A percentile compares a stretch with the other conserved stretches of the same genome.
Evolutionary conservation across 345 rosid genomes (phyloP).

Genomic region (Chamaenerion angustifolium): DNA sequence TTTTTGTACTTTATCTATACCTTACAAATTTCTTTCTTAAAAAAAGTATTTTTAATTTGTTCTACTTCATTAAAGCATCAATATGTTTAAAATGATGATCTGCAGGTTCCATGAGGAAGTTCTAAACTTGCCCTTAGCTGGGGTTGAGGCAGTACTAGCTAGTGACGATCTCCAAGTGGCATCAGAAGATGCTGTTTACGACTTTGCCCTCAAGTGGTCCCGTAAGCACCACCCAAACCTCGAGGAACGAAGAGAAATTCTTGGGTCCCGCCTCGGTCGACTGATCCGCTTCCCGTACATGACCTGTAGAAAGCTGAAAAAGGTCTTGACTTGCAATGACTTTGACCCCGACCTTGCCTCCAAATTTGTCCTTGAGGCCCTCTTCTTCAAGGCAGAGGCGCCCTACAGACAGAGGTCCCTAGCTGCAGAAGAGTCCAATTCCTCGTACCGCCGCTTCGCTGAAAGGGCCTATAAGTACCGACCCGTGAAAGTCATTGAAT

Average conservation of each 20-base stretch:
- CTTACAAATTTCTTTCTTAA: too few relatives aligned
- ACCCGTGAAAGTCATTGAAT: conserved; percentile 66
- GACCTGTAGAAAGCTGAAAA: conserved; percentile 58
- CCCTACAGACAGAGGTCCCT: conserved; percentile 31
- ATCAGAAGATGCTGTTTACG: conserved; percentile 69
- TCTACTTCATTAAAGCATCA: neutral
- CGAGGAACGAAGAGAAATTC: conserved; percentile 49
- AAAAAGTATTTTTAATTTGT: neutral
- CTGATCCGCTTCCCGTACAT: conserved; percentile 68
- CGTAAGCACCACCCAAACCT: conserved; percentile 42
- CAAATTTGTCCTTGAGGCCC: conserved; percentile 57
- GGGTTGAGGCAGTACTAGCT: conserved; percentile 61
- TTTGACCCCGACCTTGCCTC: conserved; percentile 42
- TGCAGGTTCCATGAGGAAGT: conserved; percentile 53
- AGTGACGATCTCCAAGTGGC: conserved; percentile 51
- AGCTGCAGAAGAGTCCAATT: conserved; percentile 28
- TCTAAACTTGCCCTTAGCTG: conserved; percentile 63
- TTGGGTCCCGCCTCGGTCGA: conserved; percentile 40
- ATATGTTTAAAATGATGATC: conserved; percentile 3
- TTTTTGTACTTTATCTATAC: too few relatives aligned
- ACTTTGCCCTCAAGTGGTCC: conserved; percentile 62
- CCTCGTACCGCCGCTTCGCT: conserved; percentile 30
- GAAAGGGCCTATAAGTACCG: conserved; percentile 60
- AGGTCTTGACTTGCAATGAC: conserved; percentile 54
- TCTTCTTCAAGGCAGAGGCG: conserved; percentile 65